Evolutionary conservation across 208 protist species (phyloP).

Genomic region (Vickermania spadyakhi): DNA sequence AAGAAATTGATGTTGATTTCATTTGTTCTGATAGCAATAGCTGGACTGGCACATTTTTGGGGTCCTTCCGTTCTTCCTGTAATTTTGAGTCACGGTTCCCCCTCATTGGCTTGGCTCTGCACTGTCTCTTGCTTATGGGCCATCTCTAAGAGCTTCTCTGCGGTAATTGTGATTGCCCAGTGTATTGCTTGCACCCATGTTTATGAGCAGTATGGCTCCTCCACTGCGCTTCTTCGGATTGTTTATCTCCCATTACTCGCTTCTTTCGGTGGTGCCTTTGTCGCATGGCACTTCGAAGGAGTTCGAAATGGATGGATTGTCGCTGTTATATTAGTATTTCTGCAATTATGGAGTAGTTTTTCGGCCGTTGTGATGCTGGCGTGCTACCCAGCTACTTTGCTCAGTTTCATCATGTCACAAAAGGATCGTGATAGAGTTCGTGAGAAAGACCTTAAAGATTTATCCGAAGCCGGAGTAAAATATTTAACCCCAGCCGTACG

Average conservation of each 20-base stretch:
- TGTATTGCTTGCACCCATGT: too few relatives aligned
- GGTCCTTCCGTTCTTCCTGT: background rate
- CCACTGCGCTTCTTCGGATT: too few relatives aligned
- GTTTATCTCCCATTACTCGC: too few relatives aligned
- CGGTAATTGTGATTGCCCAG: background rate
- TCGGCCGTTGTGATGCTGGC: slow-evolving; percentile 33
- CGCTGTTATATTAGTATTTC: background rate
- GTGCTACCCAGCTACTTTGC: slow-evolving; percentile 46
- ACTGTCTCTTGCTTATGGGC: background rate
- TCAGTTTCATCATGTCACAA: background rate
- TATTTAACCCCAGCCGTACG: background rate
- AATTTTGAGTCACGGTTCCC: background rate
- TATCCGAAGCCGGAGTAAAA: background rate
- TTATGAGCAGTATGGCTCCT: too few relatives aligned
- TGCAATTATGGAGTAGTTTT: slow-evolving; percentile 37
- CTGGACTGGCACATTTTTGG: background rate
- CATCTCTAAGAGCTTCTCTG: background rate
- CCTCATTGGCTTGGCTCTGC: background rate
- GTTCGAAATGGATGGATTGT: too few relatives aligned
- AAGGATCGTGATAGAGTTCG: background rate
- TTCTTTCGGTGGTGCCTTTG: too few relatives aligned
- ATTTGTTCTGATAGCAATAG: background rate
- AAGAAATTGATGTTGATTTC: too few relatives aligned
- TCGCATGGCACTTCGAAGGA: too few relatives aligned
- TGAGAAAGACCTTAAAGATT: background rate